These are phyloP conservation scores for Cerioporus squamosus DNA, from an alignment of 1,284 basidiomycete species.

Conservation along the genomic window DNA sequence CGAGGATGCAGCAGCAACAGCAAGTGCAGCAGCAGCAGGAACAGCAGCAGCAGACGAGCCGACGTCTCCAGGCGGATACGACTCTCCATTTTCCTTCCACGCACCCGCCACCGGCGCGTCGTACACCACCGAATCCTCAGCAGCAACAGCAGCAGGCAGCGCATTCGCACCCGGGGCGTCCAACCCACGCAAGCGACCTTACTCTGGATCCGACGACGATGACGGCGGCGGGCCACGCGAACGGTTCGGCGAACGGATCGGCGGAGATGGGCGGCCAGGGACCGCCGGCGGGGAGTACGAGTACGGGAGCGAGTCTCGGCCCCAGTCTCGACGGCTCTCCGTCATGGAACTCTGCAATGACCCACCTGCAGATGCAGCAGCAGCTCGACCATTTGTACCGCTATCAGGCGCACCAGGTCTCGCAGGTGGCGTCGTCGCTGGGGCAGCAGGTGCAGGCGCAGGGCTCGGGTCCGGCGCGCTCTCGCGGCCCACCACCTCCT, in stretches of 20 bases:
- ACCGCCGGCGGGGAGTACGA: slow-evolving; percentile 38
- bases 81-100: slow-evolving; percentile 83
- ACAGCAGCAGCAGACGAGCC: slow-evolving; percentile 33
- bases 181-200: slow-evolving; percentile 67
- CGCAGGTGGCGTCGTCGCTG: too few species aligned
- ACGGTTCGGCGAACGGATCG: slow-evolving; percentile 29
- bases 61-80: slow-evolving; percentile 35
- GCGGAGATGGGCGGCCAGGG: slow-evolving; percentile 33
- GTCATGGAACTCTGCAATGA: slow-evolving; percentile 88
- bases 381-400: slow-evolving; percentile 36
- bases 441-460: slow-evolving; percentile 9
- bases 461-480: slow-evolving; percentile 31
- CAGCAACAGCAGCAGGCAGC: slow-evolving; percentile 35
- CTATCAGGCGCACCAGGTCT: slow-evolving; percentile 28
- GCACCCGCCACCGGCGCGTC: slow-evolving; percentile 49
- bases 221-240: slow-evolving; percentile 39
- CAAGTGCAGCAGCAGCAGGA: slow-evolving; percentile 32
- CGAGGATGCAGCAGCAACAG: slow-evolving; percentile 32
- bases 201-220: slow-evolving; percentile 51
- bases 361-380: slow-evolving; percentile 38
- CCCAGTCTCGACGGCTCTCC: slow-evolving; percentile 75
- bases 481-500: slow-evolving; percentile 52
- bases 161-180: slow-evolving; percentile 21
- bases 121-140: slow-evolving; percentile 44
- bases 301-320: slow-evolving; percentile 69